phyloP scores from a whole-genome alignment of 768 basidiomycete species.

The Pisolithus sp. region DNA sequence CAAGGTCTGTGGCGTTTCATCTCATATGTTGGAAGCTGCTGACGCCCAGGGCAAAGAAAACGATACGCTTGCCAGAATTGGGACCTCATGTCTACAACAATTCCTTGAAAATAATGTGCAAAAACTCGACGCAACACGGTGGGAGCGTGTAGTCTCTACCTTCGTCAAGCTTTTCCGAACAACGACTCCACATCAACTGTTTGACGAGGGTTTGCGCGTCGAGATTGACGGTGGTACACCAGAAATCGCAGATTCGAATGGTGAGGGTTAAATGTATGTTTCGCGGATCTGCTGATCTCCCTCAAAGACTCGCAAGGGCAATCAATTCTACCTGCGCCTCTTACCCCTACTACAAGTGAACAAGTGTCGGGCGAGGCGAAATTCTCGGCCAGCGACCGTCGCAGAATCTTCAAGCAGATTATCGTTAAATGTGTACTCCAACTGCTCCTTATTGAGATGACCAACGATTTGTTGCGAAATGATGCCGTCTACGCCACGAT shows the following conservation, averaged over 20 bases:
- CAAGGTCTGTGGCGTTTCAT: conserved; percentile 62
- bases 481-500: conserved; percentile 88
- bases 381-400: conserved; percentile 62
- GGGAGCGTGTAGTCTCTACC: conserved; percentile 88
- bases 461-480: conserved; percentile 91
- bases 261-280: conserved; percentile 7
- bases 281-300: conserved; percentile 6
- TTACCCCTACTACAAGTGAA: conserved; percentile 64
- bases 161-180: conserved; percentile 97
- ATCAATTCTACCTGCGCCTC: conserved; percentile 79
- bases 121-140: conserved; percentile 76
- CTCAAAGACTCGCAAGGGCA: conserved; percentile 56
- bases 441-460: conserved; percentile 92
- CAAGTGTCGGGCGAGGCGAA: conserved; percentile 40
- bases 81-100: conserved; percentile 96
- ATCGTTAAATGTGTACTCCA: conserved; percentile 99
- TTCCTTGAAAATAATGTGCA: conserved; percentile 87
- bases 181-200: conserved; percentile 94
- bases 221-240: conserved; percentile 61
- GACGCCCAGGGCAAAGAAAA: conserved; percentile 58
- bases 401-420: conserved; percentile 93
- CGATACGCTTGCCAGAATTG: conserved; percentile 94
- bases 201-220: conserved; percentile 85
- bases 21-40: conserved; percentile 1
- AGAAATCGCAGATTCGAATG: conserved; percentile 49